These are phyloP conservation scores for Oehlia diaphana DNA, from an alignment of 192 early-diverging fungal species.

Conservation along the genomic window DNA sequence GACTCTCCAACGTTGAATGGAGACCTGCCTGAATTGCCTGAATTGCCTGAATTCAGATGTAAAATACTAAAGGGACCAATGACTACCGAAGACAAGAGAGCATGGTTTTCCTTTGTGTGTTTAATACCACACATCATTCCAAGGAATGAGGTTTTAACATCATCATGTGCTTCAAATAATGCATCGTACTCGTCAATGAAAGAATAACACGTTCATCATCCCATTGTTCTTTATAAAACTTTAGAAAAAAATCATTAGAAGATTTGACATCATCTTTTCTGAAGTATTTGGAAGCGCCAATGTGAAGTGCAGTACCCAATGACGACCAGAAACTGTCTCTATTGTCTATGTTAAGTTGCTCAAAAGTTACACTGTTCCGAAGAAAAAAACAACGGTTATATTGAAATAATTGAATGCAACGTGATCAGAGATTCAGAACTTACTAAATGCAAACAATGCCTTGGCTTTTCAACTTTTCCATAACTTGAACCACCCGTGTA, in stretches of 20 bases:
- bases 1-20: conserved; percentile 33
- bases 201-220: conserved; percentile 3
- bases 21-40: conserved; percentile 18
- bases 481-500: conserved; percentile 19
- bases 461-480: neutral
- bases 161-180: conserved; percentile 4
- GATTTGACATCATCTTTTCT: neutral
- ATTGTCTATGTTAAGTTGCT: too few relatives aligned
- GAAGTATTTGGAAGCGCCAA: neutral
- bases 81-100: conserved; percentile 9
- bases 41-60: neutral
- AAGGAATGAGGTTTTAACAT: conserved; percentile 16
- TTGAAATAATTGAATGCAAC: too few relatives aligned
- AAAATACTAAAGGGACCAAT: conserved; percentile 28
- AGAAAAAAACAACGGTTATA: too few relatives aligned
- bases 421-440: too few relatives aligned
- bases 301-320: neutral
- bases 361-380: too few relatives aligned
- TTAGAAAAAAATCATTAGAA: conserved; percentile 10
- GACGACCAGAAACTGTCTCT: neutral
- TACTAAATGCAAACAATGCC: conserved; percentile 28
- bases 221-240: neutral
- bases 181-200: conserved; percentile 29
- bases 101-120: neutral
- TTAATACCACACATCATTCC: neutral